Conservation (phyloP, 2,329 filamentous ascomycete genomes). For the Sarocladiaceae sp. region DNA sequence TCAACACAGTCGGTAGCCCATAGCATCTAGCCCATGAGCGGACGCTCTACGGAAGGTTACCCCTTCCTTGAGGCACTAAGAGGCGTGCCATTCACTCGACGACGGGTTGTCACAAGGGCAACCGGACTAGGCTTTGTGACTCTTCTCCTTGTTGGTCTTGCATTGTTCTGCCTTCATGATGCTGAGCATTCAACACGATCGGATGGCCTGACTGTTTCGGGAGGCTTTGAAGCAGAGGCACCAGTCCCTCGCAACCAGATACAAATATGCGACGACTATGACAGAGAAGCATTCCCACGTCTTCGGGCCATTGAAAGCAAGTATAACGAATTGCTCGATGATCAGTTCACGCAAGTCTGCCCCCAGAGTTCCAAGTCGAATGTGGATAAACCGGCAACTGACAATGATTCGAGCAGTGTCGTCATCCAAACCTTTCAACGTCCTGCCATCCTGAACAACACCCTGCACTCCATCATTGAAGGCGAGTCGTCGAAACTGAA, state of each 20-base stretch:
- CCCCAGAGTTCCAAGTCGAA: not conserved
- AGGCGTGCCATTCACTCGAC: too few species aligned
- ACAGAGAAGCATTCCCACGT: not conserved
- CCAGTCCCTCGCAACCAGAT: not conserved
- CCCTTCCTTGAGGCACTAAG: too few species aligned
- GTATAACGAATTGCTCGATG: conserved; percentile 31
- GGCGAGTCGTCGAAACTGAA: conserved; percentile 18
- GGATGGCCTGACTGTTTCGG: too few species aligned
- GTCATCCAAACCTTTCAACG: conserved; percentile 21
- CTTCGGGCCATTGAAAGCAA: conserved; percentile 16
- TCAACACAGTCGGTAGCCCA: too few species aligned
- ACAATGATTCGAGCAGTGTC: conserved; percentile 14
- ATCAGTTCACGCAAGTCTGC: conserved; percentile 20
- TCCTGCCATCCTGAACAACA: conserved; percentile 18
- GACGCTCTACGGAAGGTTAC: too few species aligned
- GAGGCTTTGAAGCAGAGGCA: too few species aligned
- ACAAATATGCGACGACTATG: not conserved
- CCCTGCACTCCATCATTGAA: conserved; percentile 15
- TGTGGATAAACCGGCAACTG: not conserved
- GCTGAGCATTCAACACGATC: too few species aligned
- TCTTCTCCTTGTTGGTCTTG: too few species aligned
- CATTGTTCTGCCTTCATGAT: too few species aligned
- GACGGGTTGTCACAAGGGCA: too few species aligned
- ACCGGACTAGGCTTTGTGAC: too few species aligned
- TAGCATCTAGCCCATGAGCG: too few species aligned